Conservation (phyloP, 768 basidiomycete species). For the Rhodotorula kratochvilovae region DNA sequence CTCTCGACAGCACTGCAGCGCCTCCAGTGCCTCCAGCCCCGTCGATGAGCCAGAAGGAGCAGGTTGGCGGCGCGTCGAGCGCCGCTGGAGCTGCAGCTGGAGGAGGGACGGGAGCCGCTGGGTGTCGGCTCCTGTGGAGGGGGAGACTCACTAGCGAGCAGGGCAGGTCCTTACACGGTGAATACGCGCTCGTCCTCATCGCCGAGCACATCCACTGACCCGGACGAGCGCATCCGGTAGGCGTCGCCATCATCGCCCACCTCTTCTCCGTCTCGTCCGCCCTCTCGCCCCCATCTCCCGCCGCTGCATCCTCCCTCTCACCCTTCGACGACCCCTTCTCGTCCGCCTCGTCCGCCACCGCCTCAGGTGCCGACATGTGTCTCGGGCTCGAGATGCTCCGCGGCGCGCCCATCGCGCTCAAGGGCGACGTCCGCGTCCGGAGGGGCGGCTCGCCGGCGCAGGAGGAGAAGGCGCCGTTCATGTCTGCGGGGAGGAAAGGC, state of each 20-base stretch:
- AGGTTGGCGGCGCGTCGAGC: neutral
- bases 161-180: slow-evolving; percentile 11
- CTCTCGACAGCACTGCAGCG: neutral
- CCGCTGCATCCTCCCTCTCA: slow-evolving; percentile 2
- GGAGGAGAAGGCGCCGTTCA: neutral
- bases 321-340: slow-evolving; percentile 40
- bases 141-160: slow-evolving; percentile 1
- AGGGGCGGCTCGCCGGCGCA: neutral
- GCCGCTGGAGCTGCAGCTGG: neutral
- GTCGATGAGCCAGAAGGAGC: neutral
- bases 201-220: neutral
- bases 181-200: neutral
- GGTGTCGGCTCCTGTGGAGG: slow-evolving; percentile 26
- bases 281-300: neutral
- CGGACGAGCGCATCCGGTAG: neutral
- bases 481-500: neutral
- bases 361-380: slow-evolving; percentile 34
- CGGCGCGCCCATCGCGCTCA: slow-evolving; percentile 12
- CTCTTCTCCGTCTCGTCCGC: slow-evolving; percentile 30
- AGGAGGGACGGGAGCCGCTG: neutral
- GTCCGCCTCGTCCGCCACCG: slow-evolving; percentile 3
- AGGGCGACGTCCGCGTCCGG: neutral
- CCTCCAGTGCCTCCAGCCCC: neutral
- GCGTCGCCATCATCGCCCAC: slow-evolving; percentile 36
- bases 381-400: slow-evolving; percentile 36